Evolutionary conservation across 2,329 filamentous ascomycete genomes (phyloP).

Genomic region (Ascochyta rabiei): DNA sequence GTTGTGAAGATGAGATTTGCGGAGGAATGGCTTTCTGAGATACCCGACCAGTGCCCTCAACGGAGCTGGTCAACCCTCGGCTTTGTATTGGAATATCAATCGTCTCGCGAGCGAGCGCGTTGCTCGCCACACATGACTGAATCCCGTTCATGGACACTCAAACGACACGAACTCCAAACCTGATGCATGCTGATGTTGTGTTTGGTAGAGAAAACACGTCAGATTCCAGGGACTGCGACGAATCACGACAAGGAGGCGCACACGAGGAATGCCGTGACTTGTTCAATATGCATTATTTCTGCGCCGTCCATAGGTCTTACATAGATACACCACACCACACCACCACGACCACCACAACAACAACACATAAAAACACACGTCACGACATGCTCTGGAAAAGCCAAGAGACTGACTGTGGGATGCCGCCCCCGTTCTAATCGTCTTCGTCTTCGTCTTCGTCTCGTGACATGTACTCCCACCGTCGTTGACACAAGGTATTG

Average conservation of each 20-base stretch:
- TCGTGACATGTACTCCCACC: constrained; percentile 8
- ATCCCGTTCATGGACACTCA: background rate
- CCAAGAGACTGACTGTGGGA: background rate
- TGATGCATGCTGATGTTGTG: no score
- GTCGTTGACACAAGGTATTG: constrained; percentile 24
- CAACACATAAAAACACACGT: background rate
- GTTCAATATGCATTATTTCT: constrained; percentile 18
- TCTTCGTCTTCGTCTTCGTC: background rate
- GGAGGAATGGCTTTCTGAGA: constrained; percentile 19
- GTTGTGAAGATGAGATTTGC: background rate
- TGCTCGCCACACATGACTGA: background rate
- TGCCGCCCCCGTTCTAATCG: constrained; percentile 9
- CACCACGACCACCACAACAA: no score
- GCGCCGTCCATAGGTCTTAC: constrained; percentile 16
- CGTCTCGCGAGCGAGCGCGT: background rate
- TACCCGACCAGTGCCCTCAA: constrained; percentile 21
- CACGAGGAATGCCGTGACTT: background rate
- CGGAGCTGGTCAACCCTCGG: constrained; percentile 18
- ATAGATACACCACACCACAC: constrained; percentile 14
- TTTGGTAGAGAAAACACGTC: background rate
- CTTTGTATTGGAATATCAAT: constrained; percentile 1
- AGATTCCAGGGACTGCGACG: no score
- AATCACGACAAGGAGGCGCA: no score
- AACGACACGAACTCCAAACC: background rate
- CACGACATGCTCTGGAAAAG: constrained; percentile 4